Base-by-base conservation (phyloP, 2,329 filamentous ascomycete genomes). In the Anthostomella pinea region DNA sequence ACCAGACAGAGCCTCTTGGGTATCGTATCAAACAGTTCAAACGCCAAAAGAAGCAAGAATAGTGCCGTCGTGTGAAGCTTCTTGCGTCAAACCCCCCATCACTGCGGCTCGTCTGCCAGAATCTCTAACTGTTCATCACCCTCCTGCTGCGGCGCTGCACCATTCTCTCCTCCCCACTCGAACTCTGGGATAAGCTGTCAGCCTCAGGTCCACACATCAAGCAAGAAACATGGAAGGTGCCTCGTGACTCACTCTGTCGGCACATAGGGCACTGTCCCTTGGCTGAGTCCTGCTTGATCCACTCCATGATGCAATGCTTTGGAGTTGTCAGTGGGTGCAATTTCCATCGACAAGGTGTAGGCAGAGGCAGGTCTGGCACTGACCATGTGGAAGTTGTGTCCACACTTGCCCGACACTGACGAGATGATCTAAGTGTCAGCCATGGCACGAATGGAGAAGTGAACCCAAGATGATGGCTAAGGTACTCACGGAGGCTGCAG, bases 261-360 rank as follows among this genome's bases (percentile, higher is more conserved):
- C 93, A 98, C 93, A 98, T 97, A 18, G 93, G 93, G 61, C 93
- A 98, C 47, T 96, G 85, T 15, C 91, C 91, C 54, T 89, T 91
- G 18, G 90, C 87, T 9, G 87, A 83, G 46, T 97, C 93, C 62
- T 96, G 90, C 57, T 93, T 87, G 53, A 98, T 88, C 93, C 93
- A 98, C 56, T 89, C 87, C 53, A 85, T 75, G 53, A 98, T 93
- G 65, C 93, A 98, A 66, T 98, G 93, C 89, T 95, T 52, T 26
- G 22, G 9, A 18, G 24, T 13, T 22, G 41, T 57, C 30, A 57
- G 52, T 38, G n/a, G n/a, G n/a, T 33, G 17, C 28, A 30, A 20
- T n/a, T 17, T 30, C 29, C 19, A 29, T 10, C 6, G 14, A 23
- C 21, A 13, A n/a, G 10, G 8, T 15, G 15, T 31, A 6, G 13